Evolutionary conservation across 23 red algal genomes (phyloP), one percentile per base, ranked within the genome.

Genomic region (Agarophyton chilense): DNA sequence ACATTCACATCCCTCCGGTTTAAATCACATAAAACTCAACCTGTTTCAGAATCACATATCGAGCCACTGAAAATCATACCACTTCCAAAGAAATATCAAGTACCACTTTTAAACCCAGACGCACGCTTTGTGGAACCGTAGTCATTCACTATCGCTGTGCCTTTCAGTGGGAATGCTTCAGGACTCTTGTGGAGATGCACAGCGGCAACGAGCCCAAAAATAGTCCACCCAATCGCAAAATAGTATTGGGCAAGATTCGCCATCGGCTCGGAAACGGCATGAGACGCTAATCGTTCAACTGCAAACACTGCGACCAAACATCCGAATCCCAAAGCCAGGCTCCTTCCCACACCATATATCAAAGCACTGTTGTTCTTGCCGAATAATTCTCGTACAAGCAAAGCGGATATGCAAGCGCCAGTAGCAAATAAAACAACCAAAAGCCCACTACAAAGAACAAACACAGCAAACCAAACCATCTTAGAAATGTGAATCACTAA

Each of bases 241-340:
- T 72, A 40, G n/a, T 72, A 72, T 3, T 72, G 42, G 65, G 34
- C 8, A 6, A 36, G 17, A 25, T 31, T 29, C 56, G 56, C 56
- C 22, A 8, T 31, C 10, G 56, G 56, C 25, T 24, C 56, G 29
- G 56, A 61, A 42, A 19, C 39, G 65, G 65, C 42, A 72, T 35
- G 65, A 25, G 65, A 72, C 26, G 14, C 34, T 4, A 72, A 13
- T 43, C 14, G 65, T 43, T 72, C 39, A 1, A 72, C 21, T 9
- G 65, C 39, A 44, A 21, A 43, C 13, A 72, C 81, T 1, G 81
- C 57, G 9, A 84, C 11, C 32, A 67, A 66, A 16, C 72, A 60
- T 25, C 81, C 81, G 4, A 67, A 47, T 49, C 81, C 81, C 81
- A 84, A 57, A 3, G 81, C 81, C 13, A 84, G 3, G 14, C 81